A percentile compares a stretch with the other conserved stretches of the same genome.
phyloP scores from a whole-genome alignment of 2,329 filamentous ascomycete genomes.

The Fusarium chaquense region DNA sequence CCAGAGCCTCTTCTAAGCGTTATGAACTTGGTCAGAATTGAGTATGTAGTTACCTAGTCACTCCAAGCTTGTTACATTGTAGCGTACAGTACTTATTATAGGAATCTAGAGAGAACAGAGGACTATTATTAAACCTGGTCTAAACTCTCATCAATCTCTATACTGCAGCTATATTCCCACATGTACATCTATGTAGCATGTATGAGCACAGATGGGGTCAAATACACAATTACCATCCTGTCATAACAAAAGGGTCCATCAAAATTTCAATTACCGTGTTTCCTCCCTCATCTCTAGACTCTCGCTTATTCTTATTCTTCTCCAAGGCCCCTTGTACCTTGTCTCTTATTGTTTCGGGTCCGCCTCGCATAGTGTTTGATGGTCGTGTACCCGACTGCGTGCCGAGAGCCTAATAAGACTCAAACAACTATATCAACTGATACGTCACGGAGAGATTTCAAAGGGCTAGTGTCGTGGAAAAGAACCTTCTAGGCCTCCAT shows the following conservation, averaged over 20 bases:
- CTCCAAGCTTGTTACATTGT: background rate
- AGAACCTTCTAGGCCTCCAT: constrained; percentile 29
- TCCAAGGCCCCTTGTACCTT: constrained; percentile 6
- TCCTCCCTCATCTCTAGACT: constrained; percentile 5
- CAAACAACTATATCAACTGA: constrained; percentile 17
- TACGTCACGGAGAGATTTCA: background rate
- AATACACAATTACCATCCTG: constrained; percentile 2
- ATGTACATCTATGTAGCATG: background rate
- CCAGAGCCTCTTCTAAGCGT: constrained; percentile 1
- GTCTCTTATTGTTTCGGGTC: constrained; percentile 33
- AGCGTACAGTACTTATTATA: background rate
- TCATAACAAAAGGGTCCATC: background rate
- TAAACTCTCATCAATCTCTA: background rate
- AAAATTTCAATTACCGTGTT: constrained; percentile 11
- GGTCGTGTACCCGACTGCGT: constrained; percentile 12
- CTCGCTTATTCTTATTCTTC: constrained; percentile 16
- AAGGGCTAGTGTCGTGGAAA: background rate
- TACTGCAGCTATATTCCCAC: background rate
- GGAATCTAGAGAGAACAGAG: background rate
- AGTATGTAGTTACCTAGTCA: background rate
- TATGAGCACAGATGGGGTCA: constrained; percentile 5
- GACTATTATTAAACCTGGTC: background rate
- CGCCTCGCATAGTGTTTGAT: constrained; percentile 38
- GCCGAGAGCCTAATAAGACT: constrained; percentile 25
- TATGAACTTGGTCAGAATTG: background rate